phyloP scores from a whole-genome alignment of 2,329 filamentous ascomycete species.

The Torrubiellomyces zombiae region DNA sequence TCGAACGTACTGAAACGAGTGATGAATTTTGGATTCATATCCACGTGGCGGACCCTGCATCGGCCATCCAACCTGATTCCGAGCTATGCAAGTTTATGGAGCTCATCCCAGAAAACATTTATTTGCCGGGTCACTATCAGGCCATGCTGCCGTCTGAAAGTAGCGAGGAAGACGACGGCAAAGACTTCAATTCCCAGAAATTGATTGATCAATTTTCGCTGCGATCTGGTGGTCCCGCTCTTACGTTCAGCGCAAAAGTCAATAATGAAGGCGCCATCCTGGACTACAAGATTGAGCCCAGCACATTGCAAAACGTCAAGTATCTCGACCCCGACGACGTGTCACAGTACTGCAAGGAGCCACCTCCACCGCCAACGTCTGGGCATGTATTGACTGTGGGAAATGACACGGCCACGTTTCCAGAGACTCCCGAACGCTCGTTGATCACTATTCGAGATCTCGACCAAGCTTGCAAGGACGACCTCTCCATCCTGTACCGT shows the following conservation, averaged over 20 bases:
- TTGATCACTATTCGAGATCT: constrained; percentile 29
- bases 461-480: constrained; percentile 21
- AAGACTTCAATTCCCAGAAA: constrained; percentile 17
- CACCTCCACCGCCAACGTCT: constrained; percentile 7
- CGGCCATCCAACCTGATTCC: constrained; percentile 44
- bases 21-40: constrained; percentile 58
- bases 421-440: constrained; percentile 15
- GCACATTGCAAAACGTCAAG: constrained; percentile 34
- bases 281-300: constrained; percentile 36
- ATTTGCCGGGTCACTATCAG: constrained; percentile 38
- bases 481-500: constrained; percentile 29
- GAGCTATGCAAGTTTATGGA: constrained; percentile 43
- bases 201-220: constrained; percentile 38
- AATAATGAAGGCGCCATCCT: constrained; percentile 34
- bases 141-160: constrained; percentile 36
- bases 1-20: constrained; percentile 38
- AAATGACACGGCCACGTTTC: constrained; percentile 6
- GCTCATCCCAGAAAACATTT: constrained; percentile 40
- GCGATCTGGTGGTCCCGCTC: constrained; percentile 28
- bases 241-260: constrained; percentile 47
- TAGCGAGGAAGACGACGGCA: constrained; percentile 11
- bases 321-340: constrained; percentile 39
- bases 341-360: constrained; percentile 23
- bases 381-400: constrained; percentile 15
- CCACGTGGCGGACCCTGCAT: constrained; percentile 65